Base-by-base conservation (phyloP, 371 early-diverging fungal genomes). In the Entomophthora muscae region DNA sequence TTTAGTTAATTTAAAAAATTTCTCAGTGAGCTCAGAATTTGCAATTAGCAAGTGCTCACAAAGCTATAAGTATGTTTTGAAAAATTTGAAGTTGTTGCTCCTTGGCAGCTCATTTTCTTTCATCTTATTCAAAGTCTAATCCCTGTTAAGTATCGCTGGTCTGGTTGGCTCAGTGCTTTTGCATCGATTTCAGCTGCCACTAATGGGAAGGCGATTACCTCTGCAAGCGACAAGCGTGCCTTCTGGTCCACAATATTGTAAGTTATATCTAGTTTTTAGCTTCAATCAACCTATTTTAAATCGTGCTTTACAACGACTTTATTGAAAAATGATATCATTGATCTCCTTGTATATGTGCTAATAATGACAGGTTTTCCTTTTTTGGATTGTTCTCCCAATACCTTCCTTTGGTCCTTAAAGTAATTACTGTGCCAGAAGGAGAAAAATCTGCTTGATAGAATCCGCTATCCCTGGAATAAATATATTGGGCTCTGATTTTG, bases 161-260 rank as follows among this genome's bases (percentile, higher is more conserved):
- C 28, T 55, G 56, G 56, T 12, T 55, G 56, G 56, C 28, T 55
- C 12, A 27, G 24, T 13, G 22, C 28, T 24, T 55, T 55, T 55
- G 22, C 56, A 24, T 55, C 56, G 7, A 55, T 55, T 24, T 3
- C 56, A 24, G 22, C 56, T 24, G 22, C 28, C 12, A 55, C 56
- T 23, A 55, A 55, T 55, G 56, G 28, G 22, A 55, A 55, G n/a
- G 56, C 56, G 28, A 24, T 55, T 7, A 55, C 56, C n/a, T 55
- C 56, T 22, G n/a, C 56, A 13, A 24, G 24, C 28, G 56, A 55
- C 28, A 55, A 55, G n/a, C 22, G 56, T 24, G 17, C 56, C n/a
- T 55, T 12, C 21, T 55, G 56, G 56, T 24, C 56, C n/a, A 55
- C 56, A 22, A 55, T 55, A 24, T 24, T 55, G 56, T 55, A 55